Evolutionary conservation across 129 eudicot genomes (phyloP).

Genomic region (Flaveria robusta): DNA sequence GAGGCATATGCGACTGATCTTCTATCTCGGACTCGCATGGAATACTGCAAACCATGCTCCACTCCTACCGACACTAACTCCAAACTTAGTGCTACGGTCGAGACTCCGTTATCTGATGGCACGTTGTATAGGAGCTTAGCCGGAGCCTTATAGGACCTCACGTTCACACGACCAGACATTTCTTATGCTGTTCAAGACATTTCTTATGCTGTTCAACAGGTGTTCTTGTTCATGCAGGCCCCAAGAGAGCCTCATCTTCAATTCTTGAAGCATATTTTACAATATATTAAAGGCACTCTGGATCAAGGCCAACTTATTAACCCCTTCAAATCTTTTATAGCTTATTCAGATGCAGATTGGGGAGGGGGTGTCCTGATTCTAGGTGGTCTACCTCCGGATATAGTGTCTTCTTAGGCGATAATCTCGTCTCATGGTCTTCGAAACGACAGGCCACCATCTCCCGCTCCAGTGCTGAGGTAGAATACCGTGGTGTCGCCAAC

Average conservation of each 20-base stretch:
- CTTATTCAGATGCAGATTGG: too few relatives aligned
- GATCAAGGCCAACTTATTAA: neutral
- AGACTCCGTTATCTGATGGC: neutral
- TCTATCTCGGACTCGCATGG: neutral
- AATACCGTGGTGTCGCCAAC: neutral
- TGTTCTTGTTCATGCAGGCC: neutral
- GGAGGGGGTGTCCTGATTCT: too few relatives aligned
- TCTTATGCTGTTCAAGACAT: neutral
- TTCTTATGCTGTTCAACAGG: neutral
- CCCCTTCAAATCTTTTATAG: too few relatives aligned
- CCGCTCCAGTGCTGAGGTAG: neutral
- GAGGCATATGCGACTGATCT: too few relatives aligned
- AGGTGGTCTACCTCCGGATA: too few relatives aligned
- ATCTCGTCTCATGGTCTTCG: neutral
- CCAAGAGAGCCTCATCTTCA: neutral
- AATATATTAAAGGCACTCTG: neutral
- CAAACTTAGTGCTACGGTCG: neutral
- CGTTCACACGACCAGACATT: too few relatives aligned
- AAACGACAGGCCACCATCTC: neutral
- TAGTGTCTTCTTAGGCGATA: too few relatives aligned
- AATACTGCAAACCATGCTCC: neutral
- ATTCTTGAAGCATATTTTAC: too few relatives aligned
- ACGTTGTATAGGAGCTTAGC: neutral
- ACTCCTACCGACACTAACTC: neutral
- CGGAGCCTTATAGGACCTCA: too few relatives aligned